Base-by-base conservation (phyloP, 257 asterid genomes). In the Paulownia fortunei region DNA sequence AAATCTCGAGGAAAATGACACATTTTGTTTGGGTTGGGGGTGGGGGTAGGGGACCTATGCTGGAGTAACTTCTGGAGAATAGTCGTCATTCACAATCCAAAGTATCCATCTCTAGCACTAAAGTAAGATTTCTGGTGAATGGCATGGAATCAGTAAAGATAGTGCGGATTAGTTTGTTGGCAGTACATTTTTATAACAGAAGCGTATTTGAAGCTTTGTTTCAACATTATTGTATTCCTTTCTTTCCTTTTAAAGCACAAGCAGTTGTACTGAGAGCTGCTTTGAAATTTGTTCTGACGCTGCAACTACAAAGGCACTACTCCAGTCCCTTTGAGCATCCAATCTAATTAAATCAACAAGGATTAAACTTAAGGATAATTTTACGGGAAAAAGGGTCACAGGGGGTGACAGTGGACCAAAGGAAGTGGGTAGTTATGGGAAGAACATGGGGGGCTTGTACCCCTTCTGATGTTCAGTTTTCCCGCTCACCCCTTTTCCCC, bases 401-500 rank as follows among this genome's bases (percentile, higher is more conserved):
- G 76, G 60, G 59, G 6, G 69, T 63, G 82, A 55, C 72, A 62
- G 77, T 78, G 83, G 80, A 76, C 87, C 87, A 76, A 32, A 74
- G 44, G 26, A 67, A 85, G 87, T 85, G 87, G 89, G 85, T 56
- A 46, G 89, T 85, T 82, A 82, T 85, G 86, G 89, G 81, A 79
- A 77, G 85, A 85, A 82, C 80, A 85, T 85, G 88, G 58, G 49
- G 47, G n/a, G 11, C 16, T 8, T 26, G n/a, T 1, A 26, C 42
- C 41, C n/a, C 80, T 23, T 55, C 61, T 30, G 10, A 24, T 68
- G 67, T 73, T 42, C 51, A 8, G n/a, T 37, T 51, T 75, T 68
- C 61, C 59, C 78, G 42, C 42, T 23, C 39, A 21, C 44, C 47
- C 72, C 76, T 69, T 68, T 49, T 4, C 62, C 41, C 84, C 73